phyloP scores from a whole-genome alignment of 371 early-diverging fungal genomes.

The Rhizopus microsporus region DNA sequence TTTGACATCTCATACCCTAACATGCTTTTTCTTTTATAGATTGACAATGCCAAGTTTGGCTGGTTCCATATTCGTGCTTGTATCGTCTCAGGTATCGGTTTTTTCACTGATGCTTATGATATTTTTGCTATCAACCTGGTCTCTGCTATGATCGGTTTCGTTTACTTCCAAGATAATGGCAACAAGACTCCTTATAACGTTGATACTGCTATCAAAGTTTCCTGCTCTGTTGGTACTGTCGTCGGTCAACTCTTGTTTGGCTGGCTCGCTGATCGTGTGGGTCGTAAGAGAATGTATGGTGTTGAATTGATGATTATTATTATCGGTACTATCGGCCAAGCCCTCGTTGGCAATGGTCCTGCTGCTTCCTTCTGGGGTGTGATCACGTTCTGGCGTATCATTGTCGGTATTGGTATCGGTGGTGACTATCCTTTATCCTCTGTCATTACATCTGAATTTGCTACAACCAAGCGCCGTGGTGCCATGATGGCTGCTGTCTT shows the following conservation, averaged over 20 bases:
- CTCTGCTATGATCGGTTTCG: conserved; percentile 74
- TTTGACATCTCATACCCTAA: neutral
- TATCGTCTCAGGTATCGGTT: conserved; percentile 86
- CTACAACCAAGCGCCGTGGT: conserved; percentile 73
- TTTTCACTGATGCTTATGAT: conserved; percentile 90
- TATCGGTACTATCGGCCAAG: conserved; percentile 71
- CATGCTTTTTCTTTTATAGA: conserved; percentile 23
- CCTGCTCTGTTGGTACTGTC: conserved; percentile 76
- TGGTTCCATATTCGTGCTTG: conserved; percentile 89
- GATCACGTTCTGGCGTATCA: conserved; percentile 77
- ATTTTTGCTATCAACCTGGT: conserved; percentile 84
- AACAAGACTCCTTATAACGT: conserved; percentile 56
- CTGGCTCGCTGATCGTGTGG: conserved; percentile 74
- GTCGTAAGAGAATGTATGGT: conserved; percentile 84
- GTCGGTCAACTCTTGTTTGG: conserved; percentile 81
- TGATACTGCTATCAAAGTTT: conserved; percentile 72
- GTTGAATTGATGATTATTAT: conserved; percentile 79
- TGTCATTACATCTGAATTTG: conserved; percentile 83
- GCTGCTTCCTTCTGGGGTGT: conserved; percentile 63
- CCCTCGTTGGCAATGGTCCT: conserved; percentile 60
- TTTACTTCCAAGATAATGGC: conserved; percentile 52
- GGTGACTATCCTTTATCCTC: conserved; percentile 80
- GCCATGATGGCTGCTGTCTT: conserved; percentile 86
- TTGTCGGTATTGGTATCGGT: conserved; percentile 80
- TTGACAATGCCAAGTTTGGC: conserved; percentile 56